Base-by-base conservation (phyloP, 768 basidiomycete genomes). In the Tremella mesenterica region DNA sequence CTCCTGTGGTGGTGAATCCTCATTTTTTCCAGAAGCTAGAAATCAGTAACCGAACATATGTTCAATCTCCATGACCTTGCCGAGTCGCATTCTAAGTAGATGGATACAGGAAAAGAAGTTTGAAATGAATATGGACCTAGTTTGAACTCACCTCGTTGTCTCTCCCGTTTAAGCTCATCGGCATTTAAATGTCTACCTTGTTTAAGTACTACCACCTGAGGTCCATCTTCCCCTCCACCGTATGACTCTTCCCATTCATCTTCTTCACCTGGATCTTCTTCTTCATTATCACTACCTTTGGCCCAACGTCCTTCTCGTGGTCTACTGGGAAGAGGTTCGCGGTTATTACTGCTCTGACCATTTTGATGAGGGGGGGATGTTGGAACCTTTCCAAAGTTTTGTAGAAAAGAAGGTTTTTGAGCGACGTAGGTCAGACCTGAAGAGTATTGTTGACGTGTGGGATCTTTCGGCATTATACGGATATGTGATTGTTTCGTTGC, bases 131-230 rank as follows among this genome's bases (percentile, higher is more conserved):
- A n/a, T n/a, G n/a, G n/a, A n/a, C n/a, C n/a, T n/a, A n/a, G 10
- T 8, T 14, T 4, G 13, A 28, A 57, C 67, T 58, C 56, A 69
- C 69, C 67, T 54, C 58, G 47, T 43, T 63, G 49, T 31, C 69
- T 61, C 48, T 69, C 68, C 44, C 86, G 84, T 77, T 87, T 84
- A 3, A 79, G 88, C 64, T 93, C 87, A 50, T 79, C 75, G 57
- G 79, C 83, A 1, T 81, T 81, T 38, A 95, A 77, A 76, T 95
- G 91, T 69, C 88, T 92, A 25, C 91, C 90, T 60, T 85, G 81
- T 66, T 81, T 88, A 59, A 95, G 70, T 8, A 93, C 90, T 2
- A 95, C 88, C 7, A 95, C 82, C 67, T 88, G 86, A 2, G 90
- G 90, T 60, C 80, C 83, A 72, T 92, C 90, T 63, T 90, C 89